Conservation (phyloP, 495 filamentous ascomycete genomes). For the Hypoxylon subgilvum region DNA sequence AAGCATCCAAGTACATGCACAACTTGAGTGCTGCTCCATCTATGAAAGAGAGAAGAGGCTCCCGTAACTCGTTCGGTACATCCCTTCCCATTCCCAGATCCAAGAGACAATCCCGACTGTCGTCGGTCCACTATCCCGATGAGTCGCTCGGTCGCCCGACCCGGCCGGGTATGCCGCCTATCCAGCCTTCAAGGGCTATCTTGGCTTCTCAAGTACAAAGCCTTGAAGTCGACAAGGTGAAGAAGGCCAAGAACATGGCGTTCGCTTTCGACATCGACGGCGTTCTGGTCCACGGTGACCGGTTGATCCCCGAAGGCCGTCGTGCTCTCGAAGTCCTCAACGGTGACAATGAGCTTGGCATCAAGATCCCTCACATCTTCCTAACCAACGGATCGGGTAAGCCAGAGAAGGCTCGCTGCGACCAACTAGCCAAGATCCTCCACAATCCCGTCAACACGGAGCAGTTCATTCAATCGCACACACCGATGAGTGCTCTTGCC, state of each 20-base stretch:
- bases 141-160: conserved; percentile 46
- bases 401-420: conserved; percentile 61
- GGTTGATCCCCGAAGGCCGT: conserved; percentile 65
- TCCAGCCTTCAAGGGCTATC: conserved; percentile 68
- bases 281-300: conserved; percentile 69
- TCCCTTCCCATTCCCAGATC: conserved; percentile 77
- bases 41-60: conserved; percentile 68
- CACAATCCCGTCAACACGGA: conserved; percentile 63
- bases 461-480: conserved; percentile 73
- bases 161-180: conserved; percentile 55
- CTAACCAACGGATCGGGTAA: conserved; percentile 72
- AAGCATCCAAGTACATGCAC: conserved; percentile 76
- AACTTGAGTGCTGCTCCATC: conserved; percentile 71
- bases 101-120: conserved; percentile 71
- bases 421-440: conserved; percentile 65
- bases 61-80: conserved; percentile 80
- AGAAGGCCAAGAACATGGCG: conserved; percentile 68
- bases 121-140: conserved; percentile 52
- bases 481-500: conserved; percentile 69
- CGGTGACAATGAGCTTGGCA: conserved; percentile 70
- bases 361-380: conserved; percentile 75
- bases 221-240: conserved; percentile 70
- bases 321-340: conserved; percentile 68
- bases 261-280: conserved; percentile 73
- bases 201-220: conserved; percentile 76